Base-by-base conservation (phyloP, 2,329 filamentous ascomycete genomes). In the Fusarium denticulatum region DNA sequence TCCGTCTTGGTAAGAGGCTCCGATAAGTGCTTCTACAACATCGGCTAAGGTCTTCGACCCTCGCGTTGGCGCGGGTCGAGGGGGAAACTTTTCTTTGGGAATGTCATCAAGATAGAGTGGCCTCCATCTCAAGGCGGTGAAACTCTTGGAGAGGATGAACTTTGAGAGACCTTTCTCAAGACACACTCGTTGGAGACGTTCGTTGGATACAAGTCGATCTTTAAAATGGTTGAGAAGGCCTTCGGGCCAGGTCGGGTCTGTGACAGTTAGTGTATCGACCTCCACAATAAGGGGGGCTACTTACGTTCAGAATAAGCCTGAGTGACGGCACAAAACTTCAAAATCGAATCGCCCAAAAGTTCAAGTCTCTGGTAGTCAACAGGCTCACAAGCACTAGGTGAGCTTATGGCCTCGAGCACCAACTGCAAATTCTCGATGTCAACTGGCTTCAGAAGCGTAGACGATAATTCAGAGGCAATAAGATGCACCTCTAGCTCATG, bases 11-110 rank as follows among this genome's bases (percentile, higher is more conserved):
- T 89, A 95, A 0, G 93, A 88, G 2, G 91, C 93, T 2, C 94
- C 96, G 26, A 98, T 92, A 1, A 98, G 85, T 0, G 95, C 89
- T 72, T 98, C 96, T 1, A 97, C 88, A 0, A 98, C 91, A 77
- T 98, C 96, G 7, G 96, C 96, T 13, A 98, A 87, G 1, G 89
- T 89, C 79, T 98, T 98, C 4, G 90, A 92, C 0, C 94, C 92
- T 37, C 95, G 79, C 20, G 79, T 77, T 11, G 34, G 24, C 3
- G 40, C 28, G 11, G 58, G 40, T 3, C 30, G n/a, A 30, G 24
- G 12, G 52, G 69, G 61, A 65, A 36, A 20, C 56, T 67, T 62
- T 45, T 71, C 39, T 6, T 78, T 52, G 7, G 82, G 58, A n/a
- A 82, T 69, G 10, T 83, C 78, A 7, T 85, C 81, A 7, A 85